Percentiles rank a stretch among this genome's conserved stretches.
These are phyloP conservation scores for Phenoliferia sp. DNA, from an alignment of 1,284 basidiomycete species.

Conservation along the genomic window DNA sequence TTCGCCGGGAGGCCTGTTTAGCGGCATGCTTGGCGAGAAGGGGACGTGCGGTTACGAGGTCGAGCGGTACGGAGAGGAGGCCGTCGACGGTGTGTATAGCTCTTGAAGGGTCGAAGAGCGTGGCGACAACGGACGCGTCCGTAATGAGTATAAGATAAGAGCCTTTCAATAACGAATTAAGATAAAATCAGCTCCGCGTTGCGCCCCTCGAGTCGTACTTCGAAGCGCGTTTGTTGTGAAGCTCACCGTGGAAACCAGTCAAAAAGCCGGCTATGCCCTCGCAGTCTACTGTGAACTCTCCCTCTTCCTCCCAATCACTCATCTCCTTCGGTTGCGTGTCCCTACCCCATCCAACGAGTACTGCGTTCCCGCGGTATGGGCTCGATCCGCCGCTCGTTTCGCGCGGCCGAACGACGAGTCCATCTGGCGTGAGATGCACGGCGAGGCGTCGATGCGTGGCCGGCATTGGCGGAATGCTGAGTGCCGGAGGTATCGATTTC, in stretches of 20 bases:
- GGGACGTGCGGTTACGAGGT: neutral
- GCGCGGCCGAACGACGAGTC: slow-evolving; percentile 14
- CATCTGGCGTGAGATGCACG: neutral
- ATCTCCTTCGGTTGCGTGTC: neutral
- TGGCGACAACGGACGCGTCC: slow-evolving; percentile 13
- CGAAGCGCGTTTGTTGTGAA: slow-evolving; percentile 54
- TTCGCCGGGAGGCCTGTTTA: slow-evolving; percentile 56
- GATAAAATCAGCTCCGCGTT: neutral
- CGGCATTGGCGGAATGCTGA: neutral
- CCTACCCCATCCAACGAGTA: slow-evolving; percentile 15
- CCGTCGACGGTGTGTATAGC: slow-evolving; percentile 10
- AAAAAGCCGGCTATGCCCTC: slow-evolving; percentile 36
- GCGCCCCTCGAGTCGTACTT: slow-evolving; percentile 43
- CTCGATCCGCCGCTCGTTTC: neutral
- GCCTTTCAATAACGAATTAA: neutral
- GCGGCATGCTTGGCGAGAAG: slow-evolving; percentile 29
- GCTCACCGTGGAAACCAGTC: slow-evolving; percentile 50
- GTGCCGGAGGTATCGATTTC: neutral
- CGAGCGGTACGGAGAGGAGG: slow-evolving; percentile 25
- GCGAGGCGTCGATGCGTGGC: neutral
- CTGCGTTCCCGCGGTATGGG: slow-evolving; percentile 1
- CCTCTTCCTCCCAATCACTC: slow-evolving; percentile 48
- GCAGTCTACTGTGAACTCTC: slow-evolving; percentile 12
- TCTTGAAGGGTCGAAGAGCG: slow-evolving; percentile 14
- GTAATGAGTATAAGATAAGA: slow-evolving; percentile 18